Conservation (phyloP, 192 early-diverging fungal species). For the Kickxella alabastrina region DNA sequence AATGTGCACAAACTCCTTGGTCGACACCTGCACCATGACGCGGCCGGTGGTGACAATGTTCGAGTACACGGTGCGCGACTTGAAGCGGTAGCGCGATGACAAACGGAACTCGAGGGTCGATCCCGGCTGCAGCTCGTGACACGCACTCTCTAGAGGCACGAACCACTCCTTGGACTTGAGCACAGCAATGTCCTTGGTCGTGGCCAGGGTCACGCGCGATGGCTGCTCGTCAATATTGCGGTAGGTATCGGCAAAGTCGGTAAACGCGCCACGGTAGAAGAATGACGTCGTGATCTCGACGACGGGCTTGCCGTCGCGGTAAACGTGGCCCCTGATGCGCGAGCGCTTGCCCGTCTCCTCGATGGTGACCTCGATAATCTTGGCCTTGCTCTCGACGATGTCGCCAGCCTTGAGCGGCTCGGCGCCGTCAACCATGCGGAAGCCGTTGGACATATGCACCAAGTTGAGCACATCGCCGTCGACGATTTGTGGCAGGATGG, state of each 20-base stretch:
- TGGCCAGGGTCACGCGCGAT: slow-evolving; percentile 66
- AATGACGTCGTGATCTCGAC: slow-evolving; percentile 87
- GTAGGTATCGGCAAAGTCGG: slow-evolving; percentile 87
- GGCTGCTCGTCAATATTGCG: slow-evolving; percentile 79
- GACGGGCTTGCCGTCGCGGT: slow-evolving; percentile 68
- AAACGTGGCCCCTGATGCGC: slow-evolving; percentile 78
- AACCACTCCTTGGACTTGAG: slow-evolving; percentile 90
- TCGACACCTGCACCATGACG: slow-evolving; percentile 73
- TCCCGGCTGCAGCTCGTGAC: slow-evolving; percentile 61
- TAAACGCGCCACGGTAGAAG: slow-evolving; percentile 88
- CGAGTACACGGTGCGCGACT: slow-evolving; percentile 58
- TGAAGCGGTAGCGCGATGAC: slow-evolving; percentile 47
- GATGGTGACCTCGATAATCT: slow-evolving; percentile 82
- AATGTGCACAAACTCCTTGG: slow-evolving; percentile 79
- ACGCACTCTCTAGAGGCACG: slow-evolving; percentile 32
- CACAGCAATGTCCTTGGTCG: slow-evolving; percentile 84
- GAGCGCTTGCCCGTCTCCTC: slow-evolving; percentile 89
- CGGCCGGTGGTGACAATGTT: slow-evolving; percentile 70
- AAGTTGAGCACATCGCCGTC: slow-evolving; percentile 89
- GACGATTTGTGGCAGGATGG: slow-evolving; percentile 88
- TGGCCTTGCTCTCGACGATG: slow-evolving; percentile 75
- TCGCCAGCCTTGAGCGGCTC: slow-evolving; percentile 78
- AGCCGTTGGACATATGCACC: slow-evolving; percentile 93
- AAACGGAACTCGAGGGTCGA: slow-evolving; percentile 51
- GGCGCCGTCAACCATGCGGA: slow-evolving; percentile 73